A percentile compares a stretch with the other conserved stretches of the same genome.
Conservation (phyloP, 2,329 filamentous ascomycete genomes). For the Lecanicillium sp. region DNA sequence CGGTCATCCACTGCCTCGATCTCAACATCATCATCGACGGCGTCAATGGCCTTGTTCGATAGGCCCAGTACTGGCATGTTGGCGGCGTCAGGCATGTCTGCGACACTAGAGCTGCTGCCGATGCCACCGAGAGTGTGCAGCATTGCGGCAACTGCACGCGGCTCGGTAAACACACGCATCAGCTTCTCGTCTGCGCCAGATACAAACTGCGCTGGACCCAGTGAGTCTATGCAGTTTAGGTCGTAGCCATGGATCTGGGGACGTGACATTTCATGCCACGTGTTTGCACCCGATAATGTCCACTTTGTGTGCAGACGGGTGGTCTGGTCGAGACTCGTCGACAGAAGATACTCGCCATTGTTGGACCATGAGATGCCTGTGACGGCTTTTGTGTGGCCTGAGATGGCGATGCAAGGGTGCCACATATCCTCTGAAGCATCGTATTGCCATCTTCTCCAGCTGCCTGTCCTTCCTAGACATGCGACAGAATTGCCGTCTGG, state of each 20-base stretch:
- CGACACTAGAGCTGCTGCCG: constrained; percentile 21
- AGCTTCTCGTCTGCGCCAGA: constrained; percentile 97
- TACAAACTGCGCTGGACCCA: constrained; percentile 70
- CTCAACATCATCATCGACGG: constrained; percentile 40
- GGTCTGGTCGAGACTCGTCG: constrained; percentile 87
- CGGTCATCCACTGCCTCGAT: constrained; percentile 35
- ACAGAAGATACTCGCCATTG: constrained; percentile 75
- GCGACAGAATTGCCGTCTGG: constrained; percentile 67
- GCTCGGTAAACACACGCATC: constrained; percentile 89
- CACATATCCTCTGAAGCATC: constrained; percentile 56
- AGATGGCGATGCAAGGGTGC: constrained; percentile 67
- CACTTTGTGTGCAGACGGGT: constrained; percentile 80
- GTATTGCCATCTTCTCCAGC: constrained; percentile 81
- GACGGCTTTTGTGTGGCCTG: constrained; percentile 76
- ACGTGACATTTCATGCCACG: constrained; percentile 93
- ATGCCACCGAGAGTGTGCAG: constrained; percentile 61
- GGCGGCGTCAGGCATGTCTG: constrained; percentile 70
- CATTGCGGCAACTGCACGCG: constrained; percentile 70
- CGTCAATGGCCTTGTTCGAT: constrained; percentile 85
- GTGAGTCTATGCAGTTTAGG: constrained; percentile 81
- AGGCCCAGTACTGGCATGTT: constrained; percentile 92
- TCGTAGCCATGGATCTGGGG: constrained; percentile 98
- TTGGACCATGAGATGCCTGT: constrained; percentile 79
- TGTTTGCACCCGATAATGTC: constrained; percentile 41
- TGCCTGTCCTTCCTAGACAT: constrained; percentile 82